These are phyloP conservation scores for Mucor mucedo DNA, from an alignment of 371 early-diverging fungal species.

Conservation along the genomic window DNA sequence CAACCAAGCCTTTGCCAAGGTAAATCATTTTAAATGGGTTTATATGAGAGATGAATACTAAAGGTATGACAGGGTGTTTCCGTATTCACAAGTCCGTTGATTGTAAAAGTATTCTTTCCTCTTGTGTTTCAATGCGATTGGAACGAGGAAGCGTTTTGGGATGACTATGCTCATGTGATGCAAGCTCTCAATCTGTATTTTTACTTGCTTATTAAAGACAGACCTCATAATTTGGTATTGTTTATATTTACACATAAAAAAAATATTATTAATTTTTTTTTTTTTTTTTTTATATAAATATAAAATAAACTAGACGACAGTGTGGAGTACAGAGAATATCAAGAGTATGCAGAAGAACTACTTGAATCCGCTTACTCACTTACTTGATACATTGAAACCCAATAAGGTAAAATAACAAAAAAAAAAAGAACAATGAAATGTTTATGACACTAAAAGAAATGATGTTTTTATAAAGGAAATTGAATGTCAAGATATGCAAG, in stretches of 20 bases:
- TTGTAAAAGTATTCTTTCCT: conserved; percentile 26
- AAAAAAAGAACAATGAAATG: background rate
- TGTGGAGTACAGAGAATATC: conserved; percentile 12
- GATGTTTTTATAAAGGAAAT: conserved; percentile 4
- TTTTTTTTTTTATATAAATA: background rate
- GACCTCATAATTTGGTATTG: conserved; percentile 21
- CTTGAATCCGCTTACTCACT: background rate
- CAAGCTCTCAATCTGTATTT: conserved; percentile 49
- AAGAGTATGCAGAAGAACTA: conserved; percentile 15
- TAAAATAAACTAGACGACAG: conserved; percentile 12
- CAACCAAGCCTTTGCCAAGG: conserved; percentile 1
- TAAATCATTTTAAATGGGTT: background rate
- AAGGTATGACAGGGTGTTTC: conserved; percentile 5
- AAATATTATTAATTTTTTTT: background rate
- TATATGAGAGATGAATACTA: too few relatives aligned
- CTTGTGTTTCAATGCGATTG: conserved; percentile 22
- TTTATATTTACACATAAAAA: background rate
- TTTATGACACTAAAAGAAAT: background rate
- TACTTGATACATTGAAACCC: background rate
- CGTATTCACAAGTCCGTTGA: conserved; percentile 23
- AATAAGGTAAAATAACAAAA: background rate
- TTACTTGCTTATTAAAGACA: conserved; percentile 42
- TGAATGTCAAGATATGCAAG: conserved; percentile 1
- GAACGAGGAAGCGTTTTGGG: conserved; percentile 25
- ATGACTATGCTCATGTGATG: conserved; percentile 43